These are phyloP conservation scores for Setomelanomma holmii DNA, from an alignment of 2,329 filamentous ascomycete species.

Conservation along the genomic window DNA sequence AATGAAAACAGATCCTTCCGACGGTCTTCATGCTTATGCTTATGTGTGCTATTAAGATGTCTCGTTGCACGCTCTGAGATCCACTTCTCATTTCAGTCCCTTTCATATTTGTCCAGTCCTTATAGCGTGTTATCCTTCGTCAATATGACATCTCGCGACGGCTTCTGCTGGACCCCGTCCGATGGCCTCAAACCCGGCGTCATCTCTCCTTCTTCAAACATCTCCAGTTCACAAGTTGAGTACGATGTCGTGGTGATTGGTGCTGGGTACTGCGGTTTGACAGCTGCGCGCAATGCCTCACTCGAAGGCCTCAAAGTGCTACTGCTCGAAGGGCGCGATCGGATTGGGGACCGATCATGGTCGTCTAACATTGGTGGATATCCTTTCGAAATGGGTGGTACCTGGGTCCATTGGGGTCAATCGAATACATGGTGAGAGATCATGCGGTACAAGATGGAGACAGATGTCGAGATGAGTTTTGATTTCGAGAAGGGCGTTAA, in stretches of 20 bases:
- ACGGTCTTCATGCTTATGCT: no score
- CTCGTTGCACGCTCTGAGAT: no score
- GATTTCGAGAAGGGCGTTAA: slow-evolving; percentile 54
- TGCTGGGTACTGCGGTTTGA: slow-evolving; percentile 33
- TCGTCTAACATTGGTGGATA: slow-evolving; percentile 44
- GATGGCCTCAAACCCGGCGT: slow-evolving; percentile 35
- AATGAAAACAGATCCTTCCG: no score
- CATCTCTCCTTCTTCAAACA: slow-evolving; percentile 21
- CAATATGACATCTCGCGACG: slow-evolving; percentile 33
- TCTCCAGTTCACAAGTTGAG: slow-evolving; percentile 11
- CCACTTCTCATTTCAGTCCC: no score
- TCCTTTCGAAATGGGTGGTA: slow-evolving; percentile 53
- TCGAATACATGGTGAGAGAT: slow-evolving; percentile 49
- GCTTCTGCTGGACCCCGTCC: slow-evolving; percentile 34
- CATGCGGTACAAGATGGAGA: slow-evolving; percentile 53
- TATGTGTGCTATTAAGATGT: no score
- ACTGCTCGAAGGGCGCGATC: slow-evolving; percentile 50
- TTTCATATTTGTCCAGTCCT: no score
- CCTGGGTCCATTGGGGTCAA: slow-evolving; percentile 47
- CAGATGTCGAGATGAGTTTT: slow-evolving; percentile 40
- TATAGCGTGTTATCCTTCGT: no score
- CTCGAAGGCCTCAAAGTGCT: slow-evolving; percentile 35
- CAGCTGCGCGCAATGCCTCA: slow-evolving; percentile 30
- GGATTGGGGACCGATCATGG: slow-evolving; percentile 54
- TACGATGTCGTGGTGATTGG: slow-evolving; percentile 35